Evolutionary conservation across 257 asterid genomes (phyloP), one percentile per base, ranked within the genome.

Genomic region (Coffea canephora): DNA sequence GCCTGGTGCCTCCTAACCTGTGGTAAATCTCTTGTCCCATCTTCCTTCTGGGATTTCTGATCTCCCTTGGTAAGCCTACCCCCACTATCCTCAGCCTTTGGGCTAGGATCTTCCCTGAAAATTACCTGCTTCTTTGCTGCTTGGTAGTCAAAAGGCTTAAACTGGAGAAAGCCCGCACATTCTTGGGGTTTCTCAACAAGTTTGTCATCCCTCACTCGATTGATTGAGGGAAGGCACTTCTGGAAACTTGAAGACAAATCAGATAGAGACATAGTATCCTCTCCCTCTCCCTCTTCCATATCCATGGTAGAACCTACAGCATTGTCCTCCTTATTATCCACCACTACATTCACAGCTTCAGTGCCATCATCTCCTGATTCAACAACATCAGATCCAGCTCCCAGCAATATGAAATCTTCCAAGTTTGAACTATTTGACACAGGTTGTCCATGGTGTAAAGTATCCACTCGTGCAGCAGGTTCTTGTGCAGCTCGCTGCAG

Each of bases 1-100:
- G 98, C 99, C 86, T 88, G 97, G 9, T 98, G 97, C 69, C 98
- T 87, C 88, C 87, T 86, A 55, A 97, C 99, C 82, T 89, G 97
- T 4, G 87, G 91, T 45, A 84, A 75, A 67, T 88, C 92, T 2
- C 74, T 41, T 1, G 78, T 19, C 69, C 77, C 90, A 48, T 89
- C 94, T 18, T 55, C 90, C 74, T 82, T 85, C 64, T n/a, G 83
- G 3, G 85, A 69, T 78, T 87, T 92, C 86, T 78, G 78, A 57
- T 86, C 85, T 54, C 85, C 84, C 79, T 82, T 82, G 23, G 70
- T 81, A 49, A 16, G 65, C 85, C 75, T 82, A 68, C 75, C 85
- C 83, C 75, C 83, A 43, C 11, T 57, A 69, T 31, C 75, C 34
- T 59, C 88, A 5, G 72, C 82, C 39, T 72, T 87, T 36, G 45